Base-by-base conservation (phyloP, 2,329 filamentous ascomycete genomes). In the Orbilia quercus region DNA sequence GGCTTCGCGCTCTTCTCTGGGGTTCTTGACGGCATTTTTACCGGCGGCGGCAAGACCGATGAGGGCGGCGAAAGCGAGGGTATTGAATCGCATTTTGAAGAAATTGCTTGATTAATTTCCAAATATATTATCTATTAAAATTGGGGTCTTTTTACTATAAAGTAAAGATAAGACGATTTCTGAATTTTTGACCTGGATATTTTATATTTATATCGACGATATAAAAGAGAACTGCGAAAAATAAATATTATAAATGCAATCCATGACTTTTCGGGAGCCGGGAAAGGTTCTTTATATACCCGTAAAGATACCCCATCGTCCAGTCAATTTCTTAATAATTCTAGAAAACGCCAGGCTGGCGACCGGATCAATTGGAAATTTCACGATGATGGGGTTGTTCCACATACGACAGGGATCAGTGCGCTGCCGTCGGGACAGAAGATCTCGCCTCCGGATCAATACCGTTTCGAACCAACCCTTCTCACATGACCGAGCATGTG, bases 381-480 rank as follows among this genome's bases (percentile, higher is more conserved):
- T 67, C 25, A 51, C 22, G 57, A 50, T 55, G 42, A 53, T 53
- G 42, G 42, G 40, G 36, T 55, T 65, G 67, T 65, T 72, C 58
- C 67, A 64, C 40, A 59, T 65, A 7, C 20, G 59, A 65, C 67
- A 72, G 67, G 67, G 67, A 72, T 72, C 31, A 64, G 51, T 34
- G 63, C 51, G 45, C 25, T 65, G 67, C 67, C 59, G 67, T 72
- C 67, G 67, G 67, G 59, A 72, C 53, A 65, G 54, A 58, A 65
- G 67, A 72, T 72, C 67, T 72, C 67, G 67, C 51, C 67, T 72
- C 67, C 67, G 67, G 67, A 65, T 65, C 59, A 72, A 59, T 64
- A 25, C 31, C 53, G 67, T 72, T 70, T 70, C 65, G 59, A 25
- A 14, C 22, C n/a, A n/a, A n/a, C n/a, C n/a, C n/a, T n/a, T 48